These are phyloP conservation scores for Musa balbisiana DNA, from an alignment of 202 grass and related monocot species.

Conservation along the genomic window DNA sequence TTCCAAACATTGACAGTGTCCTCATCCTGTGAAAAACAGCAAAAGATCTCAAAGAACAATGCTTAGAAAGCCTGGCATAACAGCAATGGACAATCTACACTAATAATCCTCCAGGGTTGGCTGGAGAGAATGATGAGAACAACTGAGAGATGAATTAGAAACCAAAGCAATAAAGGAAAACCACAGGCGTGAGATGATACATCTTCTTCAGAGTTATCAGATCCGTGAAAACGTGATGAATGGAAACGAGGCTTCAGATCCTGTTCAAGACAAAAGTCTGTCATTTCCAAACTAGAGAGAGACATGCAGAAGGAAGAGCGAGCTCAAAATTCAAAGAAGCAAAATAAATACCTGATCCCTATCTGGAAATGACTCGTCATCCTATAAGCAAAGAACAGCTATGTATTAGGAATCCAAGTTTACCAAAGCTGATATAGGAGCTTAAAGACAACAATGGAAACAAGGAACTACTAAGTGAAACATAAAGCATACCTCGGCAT, in stretches of 20 bases:
- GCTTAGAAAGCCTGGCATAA: not conserved
- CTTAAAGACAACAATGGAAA: not conserved
- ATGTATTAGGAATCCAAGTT: not conserved
- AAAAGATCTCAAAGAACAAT: conserved; percentile 1
- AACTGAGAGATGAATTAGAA: not conserved
- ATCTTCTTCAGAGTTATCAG: conserved; percentile 66
- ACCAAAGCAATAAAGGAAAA: conserved; percentile 20
- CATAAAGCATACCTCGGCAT: conserved; percentile 56
- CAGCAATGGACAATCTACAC: too few species aligned
- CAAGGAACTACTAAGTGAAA: conserved; percentile 1
- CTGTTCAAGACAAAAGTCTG: conserved; percentile 35
- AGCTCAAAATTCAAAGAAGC: not conserved
- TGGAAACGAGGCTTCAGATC: conserved; percentile 97
- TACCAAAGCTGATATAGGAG: not conserved
- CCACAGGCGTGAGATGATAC: conserved; percentile 34
- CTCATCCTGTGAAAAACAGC: conserved; percentile 57
- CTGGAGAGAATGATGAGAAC: too few species aligned
- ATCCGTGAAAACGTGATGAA: conserved; percentile 94
- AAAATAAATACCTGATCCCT: conserved; percentile 78
- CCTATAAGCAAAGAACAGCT: conserved; percentile 42
- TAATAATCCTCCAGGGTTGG: too few species aligned
- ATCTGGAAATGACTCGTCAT: conserved; percentile 91
- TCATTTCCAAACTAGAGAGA: conserved; percentile 2
- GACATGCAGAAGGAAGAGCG: not conserved
- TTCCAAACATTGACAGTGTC: conserved; percentile 97